Conservation (phyloP, 2,329 filamentous ascomycete genomes). For the Coniochaeta sp. region DNA sequence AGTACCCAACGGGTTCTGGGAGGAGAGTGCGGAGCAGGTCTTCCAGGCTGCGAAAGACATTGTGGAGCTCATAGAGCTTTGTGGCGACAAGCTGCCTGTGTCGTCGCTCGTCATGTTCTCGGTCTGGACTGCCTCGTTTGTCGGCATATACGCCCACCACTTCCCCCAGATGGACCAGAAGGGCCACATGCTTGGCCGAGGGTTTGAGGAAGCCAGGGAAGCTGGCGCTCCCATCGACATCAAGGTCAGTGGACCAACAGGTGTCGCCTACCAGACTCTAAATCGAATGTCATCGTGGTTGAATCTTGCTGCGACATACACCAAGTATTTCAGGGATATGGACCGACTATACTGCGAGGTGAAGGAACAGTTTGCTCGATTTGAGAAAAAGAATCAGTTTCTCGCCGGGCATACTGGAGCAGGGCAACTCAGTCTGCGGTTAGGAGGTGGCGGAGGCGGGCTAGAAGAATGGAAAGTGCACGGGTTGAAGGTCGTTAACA, state of each 20-base stretch:
- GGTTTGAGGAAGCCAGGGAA: conserved; percentile 22
- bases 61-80: conserved; percentile 55
- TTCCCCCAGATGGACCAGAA: conserved; percentile 62
- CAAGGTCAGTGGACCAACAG: conserved; percentile 33
- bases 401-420: conserved; percentile 12
- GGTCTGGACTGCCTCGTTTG: conserved; percentile 58
- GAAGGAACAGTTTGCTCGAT: conserved; percentile 37
- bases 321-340: conserved; percentile 44
- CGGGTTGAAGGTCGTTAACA: conserved; percentile 30
- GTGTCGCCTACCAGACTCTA: conserved; percentile 41
- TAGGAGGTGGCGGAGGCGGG: conserved; percentile 38
- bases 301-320: conserved; percentile 50
- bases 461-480: conserved; percentile 46
- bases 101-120: conserved; percentile 62
- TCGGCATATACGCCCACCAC: conserved; percentile 57
- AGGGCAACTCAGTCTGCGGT: conserved; percentile 28
- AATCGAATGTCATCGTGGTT: conserved; percentile 42
- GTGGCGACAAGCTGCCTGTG: conserved; percentile 54
- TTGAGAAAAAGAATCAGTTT: conserved; percentile 16
- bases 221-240: conserved; percentile 15
- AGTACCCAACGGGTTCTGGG: conserved; percentile 51
- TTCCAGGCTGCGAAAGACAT: conserved; percentile 58
- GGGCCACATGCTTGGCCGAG: conserved; percentile 38
- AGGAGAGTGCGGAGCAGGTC: conserved; percentile 50
- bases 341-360: conserved; percentile 43